These are phyloP conservation scores for Xylaria venustula DNA, from an alignment of 495 filamentous ascomycete species.

Conservation along the genomic window DNA sequence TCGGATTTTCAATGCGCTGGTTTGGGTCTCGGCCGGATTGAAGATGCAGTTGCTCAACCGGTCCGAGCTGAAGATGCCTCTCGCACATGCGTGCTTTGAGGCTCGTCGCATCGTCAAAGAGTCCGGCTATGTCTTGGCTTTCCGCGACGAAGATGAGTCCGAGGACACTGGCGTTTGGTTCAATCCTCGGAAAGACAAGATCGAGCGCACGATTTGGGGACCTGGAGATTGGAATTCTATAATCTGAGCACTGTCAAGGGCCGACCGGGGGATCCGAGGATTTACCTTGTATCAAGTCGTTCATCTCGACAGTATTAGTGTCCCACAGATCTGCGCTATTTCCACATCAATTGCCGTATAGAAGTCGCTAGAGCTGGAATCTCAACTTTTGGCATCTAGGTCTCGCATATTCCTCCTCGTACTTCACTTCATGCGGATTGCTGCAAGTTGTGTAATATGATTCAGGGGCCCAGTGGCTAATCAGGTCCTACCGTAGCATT, in stretches of 20 bases:
- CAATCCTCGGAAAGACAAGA: slow-evolving; percentile 21
- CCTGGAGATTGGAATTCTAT: slow-evolving; percentile 15
- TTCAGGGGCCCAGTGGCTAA: no score
- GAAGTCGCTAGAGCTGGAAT: no score
- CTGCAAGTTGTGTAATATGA: no score
- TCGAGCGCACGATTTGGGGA: slow-evolving; percentile 25
- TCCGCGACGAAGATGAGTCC: slow-evolving; percentile 20
- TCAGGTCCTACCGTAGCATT: no score
- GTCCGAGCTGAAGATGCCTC: slow-evolving; percentile 17
- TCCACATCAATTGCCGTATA: no score
- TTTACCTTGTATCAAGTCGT: no score
- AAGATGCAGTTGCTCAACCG: slow-evolving; percentile 25
- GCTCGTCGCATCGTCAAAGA: slow-evolving; percentile 24
- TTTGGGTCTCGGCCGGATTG: slow-evolving; percentile 20
- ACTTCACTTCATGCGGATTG: no score
- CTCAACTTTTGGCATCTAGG: no score
- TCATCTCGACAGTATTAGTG: no score
- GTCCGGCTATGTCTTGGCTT: slow-evolving; percentile 22
- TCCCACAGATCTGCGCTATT: no score
- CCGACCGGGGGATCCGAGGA: background rate
- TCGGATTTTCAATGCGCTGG: slow-evolving; percentile 26
- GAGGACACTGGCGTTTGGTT: slow-evolving; percentile 29
- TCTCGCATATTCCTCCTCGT: no score
- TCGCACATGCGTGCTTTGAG: slow-evolving; percentile 29
- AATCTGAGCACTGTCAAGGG: background rate